Conservation (phyloP, 805 yeast species). For the Wickerhamiella australiensis region DNA sequence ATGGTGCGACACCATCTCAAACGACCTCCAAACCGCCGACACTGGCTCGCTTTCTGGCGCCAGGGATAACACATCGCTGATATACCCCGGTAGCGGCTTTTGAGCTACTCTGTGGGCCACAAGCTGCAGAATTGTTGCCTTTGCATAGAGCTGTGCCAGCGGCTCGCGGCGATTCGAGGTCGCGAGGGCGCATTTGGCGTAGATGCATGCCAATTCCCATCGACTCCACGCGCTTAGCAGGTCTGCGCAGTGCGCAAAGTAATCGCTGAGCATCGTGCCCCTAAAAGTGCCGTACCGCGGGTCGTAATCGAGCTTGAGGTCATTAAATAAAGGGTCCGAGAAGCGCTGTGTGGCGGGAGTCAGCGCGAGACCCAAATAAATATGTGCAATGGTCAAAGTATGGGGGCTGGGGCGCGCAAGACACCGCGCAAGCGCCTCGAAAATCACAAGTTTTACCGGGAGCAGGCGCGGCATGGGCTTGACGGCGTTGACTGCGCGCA, state of each 20-base stretch:
- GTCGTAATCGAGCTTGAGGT: constrained; percentile 5
- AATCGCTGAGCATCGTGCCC: background rate
- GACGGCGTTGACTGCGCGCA: constrained; percentile 16
- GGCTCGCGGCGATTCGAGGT: constrained; percentile 1
- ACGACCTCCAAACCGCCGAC: background rate
- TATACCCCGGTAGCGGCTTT: background rate
- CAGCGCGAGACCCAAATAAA: background rate
- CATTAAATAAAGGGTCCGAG: background rate
- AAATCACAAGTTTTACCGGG: constrained; percentile 27
- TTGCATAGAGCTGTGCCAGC: background rate
- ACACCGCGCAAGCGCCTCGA: constrained; percentile 25
- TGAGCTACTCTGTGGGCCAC: background rate
- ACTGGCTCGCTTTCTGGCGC: background rate
- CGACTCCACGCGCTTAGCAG: background rate
- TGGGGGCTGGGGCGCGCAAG: constrained; percentile 17
- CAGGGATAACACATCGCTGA: background rate
- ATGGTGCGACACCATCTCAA: background rate
- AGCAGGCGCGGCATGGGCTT: constrained; percentile 35
- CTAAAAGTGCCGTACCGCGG: background rate
- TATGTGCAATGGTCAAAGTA: constrained; percentile 1
- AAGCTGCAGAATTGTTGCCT: background rate
- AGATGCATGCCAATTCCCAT: background rate
- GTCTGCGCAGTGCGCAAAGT: background rate
- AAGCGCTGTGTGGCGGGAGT: background rate
- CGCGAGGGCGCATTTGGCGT: constrained; percentile 7